Evolutionary conservation across 148 eudicot species (phyloP).

Genomic region (Rhododendron mucronatum): DNA sequence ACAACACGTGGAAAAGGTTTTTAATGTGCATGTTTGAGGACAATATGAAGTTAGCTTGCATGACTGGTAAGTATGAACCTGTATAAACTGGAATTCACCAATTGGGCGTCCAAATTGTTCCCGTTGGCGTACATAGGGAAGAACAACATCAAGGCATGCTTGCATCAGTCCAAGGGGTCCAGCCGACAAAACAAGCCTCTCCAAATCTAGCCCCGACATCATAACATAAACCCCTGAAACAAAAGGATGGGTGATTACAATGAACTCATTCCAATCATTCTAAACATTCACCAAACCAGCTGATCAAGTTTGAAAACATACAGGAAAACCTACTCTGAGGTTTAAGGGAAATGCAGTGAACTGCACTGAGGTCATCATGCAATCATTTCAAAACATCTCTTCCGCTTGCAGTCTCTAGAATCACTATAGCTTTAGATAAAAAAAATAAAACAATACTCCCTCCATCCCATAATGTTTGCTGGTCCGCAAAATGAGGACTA

Average conservation of each 20-base stretch:
- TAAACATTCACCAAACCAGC: background rate
- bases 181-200: constrained; percentile 84
- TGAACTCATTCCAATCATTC: background rate
- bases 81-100: constrained; percentile 94
- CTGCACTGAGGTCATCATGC: background rate
- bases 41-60: background rate
- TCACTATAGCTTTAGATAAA: background rate
- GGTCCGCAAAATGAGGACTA: too few species aligned
- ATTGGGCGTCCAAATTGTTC: constrained; percentile 99
- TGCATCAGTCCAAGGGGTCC: constrained; percentile 98
- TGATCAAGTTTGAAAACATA: background rate
- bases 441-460: background rate
- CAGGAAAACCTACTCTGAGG: background rate
- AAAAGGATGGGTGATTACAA: background rate
- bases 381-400: background rate
- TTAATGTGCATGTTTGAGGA: background rate
- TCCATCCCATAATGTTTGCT: too few species aligned
- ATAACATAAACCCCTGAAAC: constrained; percentile 91
- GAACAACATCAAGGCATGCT: constrained; percentile 88
- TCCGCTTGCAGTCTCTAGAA: background rate
- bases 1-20: background rate
- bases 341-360: background rate
- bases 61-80: constrained; percentile 37
- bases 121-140: constrained; percentile 83
- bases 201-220: constrained; percentile 99